These are phyloP conservation scores for Microsporum ferrugineum DNA, from an alignment of 2,329 filamentous ascomycete genomes.

Conservation along the genomic window DNA sequence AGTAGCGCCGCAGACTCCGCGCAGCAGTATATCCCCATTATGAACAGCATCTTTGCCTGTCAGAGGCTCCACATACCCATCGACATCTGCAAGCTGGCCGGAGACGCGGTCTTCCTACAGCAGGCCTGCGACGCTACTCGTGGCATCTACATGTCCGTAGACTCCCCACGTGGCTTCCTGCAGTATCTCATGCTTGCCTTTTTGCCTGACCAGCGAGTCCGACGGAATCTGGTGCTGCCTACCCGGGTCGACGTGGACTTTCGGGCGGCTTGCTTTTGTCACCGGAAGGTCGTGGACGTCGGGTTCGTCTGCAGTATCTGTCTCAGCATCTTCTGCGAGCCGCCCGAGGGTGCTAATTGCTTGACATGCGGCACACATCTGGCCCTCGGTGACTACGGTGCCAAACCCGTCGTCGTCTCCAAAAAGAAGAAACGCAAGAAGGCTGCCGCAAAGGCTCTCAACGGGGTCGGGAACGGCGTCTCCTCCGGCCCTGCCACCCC, in stretches of 20 bases:
- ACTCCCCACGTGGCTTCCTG: conserved; percentile 57
- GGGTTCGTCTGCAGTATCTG: conserved; percentile 96
- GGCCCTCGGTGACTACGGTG: conserved; percentile 61
- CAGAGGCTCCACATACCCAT: conserved; percentile 79
- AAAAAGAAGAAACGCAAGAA: conserved; percentile 64
- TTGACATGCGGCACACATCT: conserved; percentile 73
- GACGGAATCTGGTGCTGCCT: conserved; percentile 60
- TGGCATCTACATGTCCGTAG: conserved; percentile 57
- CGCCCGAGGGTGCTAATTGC: conserved; percentile 55
- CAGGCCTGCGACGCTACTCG: conserved; percentile 69
- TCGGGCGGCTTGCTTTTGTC: conserved; percentile 95
- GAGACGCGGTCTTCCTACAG: conserved; percentile 82
- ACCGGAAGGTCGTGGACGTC: conserved; percentile 77
- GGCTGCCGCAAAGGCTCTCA: conserved; percentile 27
- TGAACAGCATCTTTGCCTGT: conserved; percentile 96
- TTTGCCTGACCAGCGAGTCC: conserved; percentile 56
- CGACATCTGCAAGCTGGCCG: conserved; percentile 77
- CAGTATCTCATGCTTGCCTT: conserved; percentile 94
- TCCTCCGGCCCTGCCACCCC: conserved; percentile 46
- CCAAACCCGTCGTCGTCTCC: conserved; percentile 63
- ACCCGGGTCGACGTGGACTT: conserved; percentile 86
- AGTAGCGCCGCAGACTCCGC: conserved; percentile 80
- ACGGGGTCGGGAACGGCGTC: conserved; percentile 30
- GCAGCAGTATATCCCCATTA: conserved; percentile 89
- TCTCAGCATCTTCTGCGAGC: conserved; percentile 78